Percentiles rank a stretch among this genome's conserved stretches.
phyloP scores from a whole-genome alignment of 2,329 filamentous ascomycete genomes.

The Sporothrix euskadiensis region DNA sequence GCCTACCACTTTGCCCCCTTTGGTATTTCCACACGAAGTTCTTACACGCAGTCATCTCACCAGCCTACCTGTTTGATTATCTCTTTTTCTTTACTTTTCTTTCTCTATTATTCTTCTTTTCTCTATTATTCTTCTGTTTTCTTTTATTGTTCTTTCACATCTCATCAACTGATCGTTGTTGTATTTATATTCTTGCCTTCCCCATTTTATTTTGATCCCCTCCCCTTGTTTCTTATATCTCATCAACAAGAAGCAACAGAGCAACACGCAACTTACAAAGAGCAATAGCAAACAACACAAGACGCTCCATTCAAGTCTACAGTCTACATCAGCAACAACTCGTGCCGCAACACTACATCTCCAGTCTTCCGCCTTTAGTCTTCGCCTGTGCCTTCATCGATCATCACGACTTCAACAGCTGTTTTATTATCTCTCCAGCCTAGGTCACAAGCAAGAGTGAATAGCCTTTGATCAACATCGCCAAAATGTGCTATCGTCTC shows the following conservation, averaged over 20 bases:
- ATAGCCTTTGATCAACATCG: neutral
- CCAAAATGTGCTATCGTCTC: slow-evolving; percentile 80
- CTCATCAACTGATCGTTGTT: slow-evolving; percentile 18
- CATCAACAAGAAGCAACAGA: slow-evolving; percentile 4
- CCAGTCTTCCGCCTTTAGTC: neutral
- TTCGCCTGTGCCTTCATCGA: neutral
- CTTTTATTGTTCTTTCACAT: neutral
- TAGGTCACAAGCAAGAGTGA: neutral
- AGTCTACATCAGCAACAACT: neutral
- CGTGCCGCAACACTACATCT: neutral
- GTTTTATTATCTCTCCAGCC: neutral
- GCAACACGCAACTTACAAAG: slow-evolving; percentile 18
- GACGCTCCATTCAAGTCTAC: slow-evolving; percentile 1
- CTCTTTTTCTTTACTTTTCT: slow-evolving; percentile 14
- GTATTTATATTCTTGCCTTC: slow-evolving; percentile 27
- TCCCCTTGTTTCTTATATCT: slow-evolving; percentile 18
- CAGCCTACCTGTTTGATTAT: slow-evolving; percentile 14
- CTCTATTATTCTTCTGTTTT: slow-evolving; percentile 1
- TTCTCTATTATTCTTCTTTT: neutral
- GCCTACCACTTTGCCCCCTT: neutral
- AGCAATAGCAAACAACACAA: slow-evolving; percentile 17
- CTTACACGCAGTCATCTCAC: slow-evolving; percentile 16
- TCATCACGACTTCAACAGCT: neutral
- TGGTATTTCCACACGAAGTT: slow-evolving; percentile 8
- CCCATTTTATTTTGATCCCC: slow-evolving; percentile 20